Evolutionary conservation across 2,329 filamentous ascomycete genomes (phyloP).

Genomic region (Raffaelea arxii): DNA sequence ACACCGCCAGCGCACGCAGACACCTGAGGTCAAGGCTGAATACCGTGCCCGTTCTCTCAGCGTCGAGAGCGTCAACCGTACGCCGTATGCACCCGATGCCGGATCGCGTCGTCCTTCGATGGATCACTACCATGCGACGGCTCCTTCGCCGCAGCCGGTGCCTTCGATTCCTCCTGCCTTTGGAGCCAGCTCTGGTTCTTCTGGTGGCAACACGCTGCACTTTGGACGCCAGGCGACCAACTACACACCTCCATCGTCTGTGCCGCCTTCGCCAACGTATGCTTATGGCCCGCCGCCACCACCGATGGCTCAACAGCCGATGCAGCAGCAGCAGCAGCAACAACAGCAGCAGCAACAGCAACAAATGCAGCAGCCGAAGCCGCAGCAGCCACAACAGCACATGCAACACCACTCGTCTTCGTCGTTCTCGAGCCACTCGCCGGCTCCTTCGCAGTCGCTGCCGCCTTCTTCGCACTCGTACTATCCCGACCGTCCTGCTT

Average conservation of each 20-base stretch:
- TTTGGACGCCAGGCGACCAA: slow-evolving; percentile 3
- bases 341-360: slow-evolving; percentile 16
- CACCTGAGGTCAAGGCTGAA: slow-evolving; percentile 19
- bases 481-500: slow-evolving; percentile 19
- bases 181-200: slow-evolving; percentile 15
- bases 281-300: slow-evolving; percentile 15
- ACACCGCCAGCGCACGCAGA: slow-evolving; percentile 21
- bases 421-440: slow-evolving; percentile 8
- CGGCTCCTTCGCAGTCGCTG: slow-evolving; percentile 1
- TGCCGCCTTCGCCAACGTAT: slow-evolving; percentile 23
- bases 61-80: slow-evolving; percentile 20
- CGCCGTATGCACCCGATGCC: slow-evolving; percentile 19
- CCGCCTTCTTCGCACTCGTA: slow-evolving; percentile 9
- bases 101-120: slow-evolving; percentile 21
- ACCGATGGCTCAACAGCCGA: slow-evolving; percentile 12
- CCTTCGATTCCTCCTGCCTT: slow-evolving; percentile 19
- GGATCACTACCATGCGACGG: slow-evolving; percentile 16
- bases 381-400: slow-evolving; percentile 2
- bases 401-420: slow-evolving; percentile 6
- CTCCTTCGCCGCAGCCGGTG: slow-evolving; percentile 9
- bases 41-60: slow-evolving; percentile 22
- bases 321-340: slow-evolving; percentile 13
- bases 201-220: slow-evolving; percentile 7
- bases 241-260: slow-evolving; percentile 16
- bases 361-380: slow-evolving; percentile 12